A percentile compares a stretch with the other conserved stretches of the same genome.
These are phyloP conservation scores for Fusarium sp. DNA, from an alignment of 2,329 filamentous ascomycete genomes.

Conservation along the genomic window DNA sequence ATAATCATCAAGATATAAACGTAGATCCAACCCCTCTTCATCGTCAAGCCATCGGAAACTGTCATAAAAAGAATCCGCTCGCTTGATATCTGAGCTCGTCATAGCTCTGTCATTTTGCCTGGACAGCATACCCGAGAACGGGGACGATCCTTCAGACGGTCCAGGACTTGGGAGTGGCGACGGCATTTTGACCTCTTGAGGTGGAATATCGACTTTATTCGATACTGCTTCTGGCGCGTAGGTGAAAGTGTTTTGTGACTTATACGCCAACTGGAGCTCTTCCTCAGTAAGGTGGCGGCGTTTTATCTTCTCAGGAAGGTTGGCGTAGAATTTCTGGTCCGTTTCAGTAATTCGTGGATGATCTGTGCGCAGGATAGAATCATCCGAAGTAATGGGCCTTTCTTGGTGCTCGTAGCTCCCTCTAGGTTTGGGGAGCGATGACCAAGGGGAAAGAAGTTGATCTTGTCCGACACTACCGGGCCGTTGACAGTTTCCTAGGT, in stretches of 20 bases:
- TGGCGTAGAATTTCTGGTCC: conserved; percentile 75
- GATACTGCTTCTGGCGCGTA: conserved; percentile 50
- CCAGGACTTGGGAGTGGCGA: conserved; percentile 38
- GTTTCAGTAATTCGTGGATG: conserved; percentile 56
- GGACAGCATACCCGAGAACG: conserved; percentile 42
- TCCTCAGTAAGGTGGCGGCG: conserved; percentile 76
- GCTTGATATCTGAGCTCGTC: conserved; percentile 33
- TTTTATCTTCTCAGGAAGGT: conserved; percentile 77
- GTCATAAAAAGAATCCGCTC: conserved; percentile 69
- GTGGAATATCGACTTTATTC: conserved; percentile 38
- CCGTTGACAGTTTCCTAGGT: conserved; percentile 22
- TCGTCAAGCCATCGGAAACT: conserved; percentile 80
- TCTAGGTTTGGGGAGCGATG: conserved; percentile 22
- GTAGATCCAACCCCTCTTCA: conserved; percentile 74
- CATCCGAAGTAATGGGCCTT: conserved; percentile 32
- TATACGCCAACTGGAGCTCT: conserved; percentile 70
- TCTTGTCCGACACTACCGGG: conserved; percentile 36
- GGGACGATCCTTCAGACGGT: conserved; percentile 33
- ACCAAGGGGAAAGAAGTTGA: conserved; percentile 17
- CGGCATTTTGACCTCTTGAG: conserved; percentile 37
- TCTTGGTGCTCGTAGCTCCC: conserved; percentile 31
- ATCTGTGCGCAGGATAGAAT: conserved; percentile 13
- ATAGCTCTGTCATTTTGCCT: conserved; percentile 31
- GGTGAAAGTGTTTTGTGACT: conserved; percentile 36
- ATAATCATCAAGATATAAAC: conserved; percentile 76